Percentiles rank a stretch among this genome's conserved stretches.
Evolutionary conservation across 495 filamentous ascomycete species (phyloP).

Genomic region (Halenospora varia): DNA sequence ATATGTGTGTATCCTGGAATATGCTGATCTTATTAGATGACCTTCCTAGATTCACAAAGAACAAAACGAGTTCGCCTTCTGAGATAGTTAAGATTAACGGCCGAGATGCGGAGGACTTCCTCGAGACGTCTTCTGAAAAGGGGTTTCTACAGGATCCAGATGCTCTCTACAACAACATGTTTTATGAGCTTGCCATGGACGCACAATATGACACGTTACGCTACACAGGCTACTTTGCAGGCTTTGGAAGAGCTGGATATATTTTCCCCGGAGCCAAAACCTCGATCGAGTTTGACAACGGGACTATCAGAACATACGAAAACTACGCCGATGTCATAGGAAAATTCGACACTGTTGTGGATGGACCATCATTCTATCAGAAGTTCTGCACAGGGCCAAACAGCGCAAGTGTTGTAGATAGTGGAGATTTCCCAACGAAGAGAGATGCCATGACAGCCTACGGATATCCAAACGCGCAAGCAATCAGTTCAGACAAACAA

Average conservation of each 20-base stretch:
- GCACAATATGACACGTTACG: background rate
- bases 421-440: conserved; percentile 40
- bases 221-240: conserved; percentile 12
- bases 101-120: conserved; percentile 1
- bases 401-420: conserved; percentile 32
- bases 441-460: conserved; percentile 32
- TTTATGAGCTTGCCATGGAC: conserved; percentile 21
- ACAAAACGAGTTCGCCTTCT: background rate
- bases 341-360: conserved; percentile 20
- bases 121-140: conserved; percentile 2
- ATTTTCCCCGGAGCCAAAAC: conserved; percentile 34
- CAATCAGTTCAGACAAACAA: conserved; percentile 8
- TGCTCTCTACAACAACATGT: conserved; percentile 41
- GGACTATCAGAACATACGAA: conserved; percentile 23
- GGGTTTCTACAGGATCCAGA: conserved; percentile 30
- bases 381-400: conserved; percentile 25
- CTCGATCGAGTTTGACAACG: conserved; percentile 37
- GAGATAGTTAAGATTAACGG: conserved; percentile 17
- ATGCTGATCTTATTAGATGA: conserved; percentile 8
- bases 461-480: conserved; percentile 11
- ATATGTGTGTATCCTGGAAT: background rate
- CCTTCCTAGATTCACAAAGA: background rate
- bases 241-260: conserved; percentile 19
- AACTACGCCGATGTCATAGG: conserved; percentile 26
- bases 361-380: conserved; percentile 31